These are phyloP conservation scores for Neurospora tetraspora DNA, from an alignment of 495 filamentous ascomycete genomes.

Conservation along the genomic window DNA sequence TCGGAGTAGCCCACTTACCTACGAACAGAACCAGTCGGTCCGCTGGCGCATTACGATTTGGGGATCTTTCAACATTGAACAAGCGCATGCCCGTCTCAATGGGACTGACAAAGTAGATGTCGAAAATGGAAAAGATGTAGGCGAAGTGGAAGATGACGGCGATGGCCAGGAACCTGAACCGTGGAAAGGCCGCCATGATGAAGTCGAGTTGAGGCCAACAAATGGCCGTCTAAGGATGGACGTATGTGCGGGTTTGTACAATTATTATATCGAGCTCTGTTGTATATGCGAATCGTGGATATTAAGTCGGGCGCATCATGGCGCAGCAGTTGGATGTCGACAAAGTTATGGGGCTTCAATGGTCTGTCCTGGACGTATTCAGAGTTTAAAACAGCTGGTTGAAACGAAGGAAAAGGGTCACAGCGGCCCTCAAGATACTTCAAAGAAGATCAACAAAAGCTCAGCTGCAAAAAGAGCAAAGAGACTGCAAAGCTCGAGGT, in stretches of 20 bases:
- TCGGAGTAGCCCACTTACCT: conserved; percentile 44
- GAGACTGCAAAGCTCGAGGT: background rate
- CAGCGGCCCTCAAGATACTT: background rate
- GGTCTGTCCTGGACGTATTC: background rate
- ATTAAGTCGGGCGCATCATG: conserved; percentile 5
- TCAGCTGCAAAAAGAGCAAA: background rate
- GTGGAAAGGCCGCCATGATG: conserved; percentile 68
- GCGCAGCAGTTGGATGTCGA: conserved; percentile 1
- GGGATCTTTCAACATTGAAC: conserved; percentile 56
- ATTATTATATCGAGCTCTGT: background rate
- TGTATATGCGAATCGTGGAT: background rate
- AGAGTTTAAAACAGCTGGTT: background rate
- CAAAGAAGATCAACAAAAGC: background rate
- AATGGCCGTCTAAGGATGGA: conserved; percentile 4
- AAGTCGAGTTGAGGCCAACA: background rate
- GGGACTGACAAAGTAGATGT: conserved; percentile 98
- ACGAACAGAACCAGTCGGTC: conserved; percentile 90
- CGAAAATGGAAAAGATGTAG: conserved; percentile 96
- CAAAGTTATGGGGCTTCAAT: background rate
- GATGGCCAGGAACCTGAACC: conserved; percentile 80
- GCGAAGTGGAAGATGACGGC: conserved; percentile 90
- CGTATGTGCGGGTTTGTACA: background rate
- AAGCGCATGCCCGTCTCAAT: conserved; percentile 92
- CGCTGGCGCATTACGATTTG: conserved; percentile 61
- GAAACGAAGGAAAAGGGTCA: background rate